Base-by-base conservation (phyloP, 257 asterid genomes). In the Capsicum rhomboideum region DNA sequence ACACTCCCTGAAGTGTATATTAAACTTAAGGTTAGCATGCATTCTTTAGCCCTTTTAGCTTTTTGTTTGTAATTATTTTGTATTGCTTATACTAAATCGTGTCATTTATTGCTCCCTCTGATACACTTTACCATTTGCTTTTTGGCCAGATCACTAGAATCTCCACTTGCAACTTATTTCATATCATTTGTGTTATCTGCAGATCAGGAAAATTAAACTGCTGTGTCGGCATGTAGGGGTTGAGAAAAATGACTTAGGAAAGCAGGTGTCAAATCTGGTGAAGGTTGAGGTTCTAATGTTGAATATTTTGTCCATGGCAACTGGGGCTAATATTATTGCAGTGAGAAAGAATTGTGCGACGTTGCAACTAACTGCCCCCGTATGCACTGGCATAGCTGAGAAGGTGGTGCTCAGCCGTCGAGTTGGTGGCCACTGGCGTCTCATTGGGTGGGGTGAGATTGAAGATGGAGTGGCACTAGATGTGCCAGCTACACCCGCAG, bases 401-500 rank as follows among this genome's bases (percentile, higher is more conserved):
- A 96, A 94, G 42, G 92, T 93, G 37, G 99, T 98, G 1, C 89
- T 96, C 59, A 96, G 99, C 86, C 87, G 98, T n/a, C 90, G 97
- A 82, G 92, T 94, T 18, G 98, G 93, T 82, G 92, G 94, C 92
- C 98, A 96, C 82, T 96, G 98, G 99, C 98, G 98, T 77, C 93
- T 96, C 66, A 96, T 96, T 40, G 98, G 98, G 10, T 96, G 99
- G 99, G 99, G 99, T 78, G 93, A 91, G 68, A 96, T 96, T 79
- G 95, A 92, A 85, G 98, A 97, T 21, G 99, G 99, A 42, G 90
- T 86, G 78, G 93, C 95, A 78, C 94, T 96, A 7, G 97, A 94
- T 4, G 92, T 96, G 28, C 99, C 98, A 68, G 94, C 95, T 10
- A 68, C 49, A 17, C 52, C 78, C 37, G 14, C 78, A 68, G 52